A percentile compares a stretch with the other conserved stretches of the same genome.
Evolutionary conservation across 257 asterid species (phyloP).

Genomic region (Solanum ossicruentum): DNA sequence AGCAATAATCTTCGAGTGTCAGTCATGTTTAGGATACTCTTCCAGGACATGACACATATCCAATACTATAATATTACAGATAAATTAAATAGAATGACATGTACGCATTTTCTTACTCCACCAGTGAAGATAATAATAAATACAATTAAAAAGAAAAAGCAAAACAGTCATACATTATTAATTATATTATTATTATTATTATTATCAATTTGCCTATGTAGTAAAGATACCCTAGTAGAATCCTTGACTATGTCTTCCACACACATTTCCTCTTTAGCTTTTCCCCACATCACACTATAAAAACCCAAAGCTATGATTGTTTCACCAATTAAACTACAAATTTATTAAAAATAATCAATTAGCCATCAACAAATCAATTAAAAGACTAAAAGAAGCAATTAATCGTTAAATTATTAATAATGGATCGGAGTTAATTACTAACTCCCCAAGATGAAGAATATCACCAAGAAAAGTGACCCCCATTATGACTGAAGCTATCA

Average conservation of each 20-base stretch:
- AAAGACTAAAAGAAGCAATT: not conserved
- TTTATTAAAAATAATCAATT: not conserved
- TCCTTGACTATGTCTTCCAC: not conserved
- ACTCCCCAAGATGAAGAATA: constrained; percentile 43
- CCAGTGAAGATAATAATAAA: too few species aligned
- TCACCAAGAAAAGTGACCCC: constrained; percentile 47
- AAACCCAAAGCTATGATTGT: constrained; percentile 10
- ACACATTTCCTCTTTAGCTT: constrained; percentile 4
- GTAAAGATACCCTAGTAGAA: not conserved
- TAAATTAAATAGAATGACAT: not conserved
- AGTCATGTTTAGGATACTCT: too few species aligned
- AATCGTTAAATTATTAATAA: not conserved
- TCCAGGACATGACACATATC: rapidly evolving
- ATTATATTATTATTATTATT: not conserved
- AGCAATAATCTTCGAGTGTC: too few species aligned
- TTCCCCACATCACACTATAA: constrained; percentile 18
- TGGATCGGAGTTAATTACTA: not conserved
- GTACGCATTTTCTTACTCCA: not conserved
- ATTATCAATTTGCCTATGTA: not conserved
- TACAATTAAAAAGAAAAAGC: not conserved
- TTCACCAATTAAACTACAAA: constrained; percentile 16
- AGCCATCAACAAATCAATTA: not conserved
- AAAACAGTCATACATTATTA: not conserved
- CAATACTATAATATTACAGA: too few species aligned
- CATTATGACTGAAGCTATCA: constrained; percentile 34